Evolutionary conservation across 225 moss, liverwort and hornwort genomes (phyloP).

Genomic region (Pseudoscleropodium purum): DNA sequence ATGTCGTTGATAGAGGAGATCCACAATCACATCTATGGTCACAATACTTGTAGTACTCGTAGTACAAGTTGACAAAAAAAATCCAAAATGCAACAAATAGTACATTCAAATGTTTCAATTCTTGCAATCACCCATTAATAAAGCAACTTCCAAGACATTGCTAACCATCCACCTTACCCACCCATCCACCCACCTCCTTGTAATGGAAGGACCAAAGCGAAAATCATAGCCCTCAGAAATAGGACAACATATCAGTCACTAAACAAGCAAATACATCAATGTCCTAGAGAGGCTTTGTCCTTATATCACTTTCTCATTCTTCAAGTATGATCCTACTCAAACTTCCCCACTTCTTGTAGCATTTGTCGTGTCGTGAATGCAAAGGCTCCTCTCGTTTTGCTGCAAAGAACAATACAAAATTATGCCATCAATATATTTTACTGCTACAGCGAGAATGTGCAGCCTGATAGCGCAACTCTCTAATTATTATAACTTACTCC

Average conservation of each 20-base stretch:
- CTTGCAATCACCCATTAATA: not conserved
- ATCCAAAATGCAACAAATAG: accelerated
- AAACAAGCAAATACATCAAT: not conserved
- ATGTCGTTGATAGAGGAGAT: accelerated
- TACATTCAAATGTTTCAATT: not conserved
- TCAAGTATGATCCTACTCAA: not conserved
- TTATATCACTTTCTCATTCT: not conserved
- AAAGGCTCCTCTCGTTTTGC: not conserved
- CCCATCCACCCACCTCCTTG: not conserved
- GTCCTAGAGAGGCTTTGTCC: not conserved
- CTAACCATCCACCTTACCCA: not conserved
- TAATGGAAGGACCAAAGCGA: not conserved
- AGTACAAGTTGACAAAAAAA: accelerated
- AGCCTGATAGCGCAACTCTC: not conserved
- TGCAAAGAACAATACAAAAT: not conserved
- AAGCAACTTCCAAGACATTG: not conserved
- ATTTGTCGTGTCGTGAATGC: accelerated
- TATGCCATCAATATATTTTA: too few species aligned
- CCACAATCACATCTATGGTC: not conserved
- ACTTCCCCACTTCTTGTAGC: not conserved
- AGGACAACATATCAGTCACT: not conserved
- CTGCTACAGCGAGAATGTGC: not conserved
- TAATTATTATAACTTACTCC: not conserved
- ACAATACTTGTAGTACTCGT: not conserved
- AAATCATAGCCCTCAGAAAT: not conserved